Evolutionary conservation across 1,284 basidiomycete species (phyloP), one percentile per base, ranked within the genome.

Genomic region (Mycosarcoma maydis): DNA sequence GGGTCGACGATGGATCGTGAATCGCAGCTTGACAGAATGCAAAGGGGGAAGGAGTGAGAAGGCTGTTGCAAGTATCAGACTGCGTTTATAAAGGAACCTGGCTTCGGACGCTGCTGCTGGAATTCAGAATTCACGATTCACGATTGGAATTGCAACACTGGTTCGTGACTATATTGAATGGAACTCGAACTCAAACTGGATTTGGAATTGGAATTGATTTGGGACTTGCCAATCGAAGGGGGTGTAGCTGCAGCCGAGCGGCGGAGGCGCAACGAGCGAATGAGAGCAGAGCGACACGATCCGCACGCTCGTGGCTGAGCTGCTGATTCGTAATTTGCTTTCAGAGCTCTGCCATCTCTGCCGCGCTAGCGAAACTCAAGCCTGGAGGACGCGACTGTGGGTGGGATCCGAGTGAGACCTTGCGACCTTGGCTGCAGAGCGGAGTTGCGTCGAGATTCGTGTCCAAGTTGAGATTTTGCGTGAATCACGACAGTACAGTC

Each of bases 171-270:
- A n/a, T n/a, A 13, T 6, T 29, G 13, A 13, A 6, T 34, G 33
- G 33, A 20, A 20, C 41, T 29, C 8, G 41, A 29, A 19, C 27
- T 30, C 27, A 29, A 30, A 19, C 20, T 34, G 33, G 16, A 14
- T 11, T 22, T 29, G 8, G 17, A 24, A 20, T n/a, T 27, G 39
- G 24, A 27, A 27, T 27, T 29, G 33, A n/a, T 14, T 11, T 37
- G 36, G 36, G 17, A 20, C 19, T 19, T 20, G 32, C 10, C 10
- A 7, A 37, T 19, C 17, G 34, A 37, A 37, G 13, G 19, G 34
- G 13, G 34, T 23, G 32, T 42, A 23, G 56, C 41, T 59, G 56
- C 56, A 59, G 49, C 56, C 39, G 56, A 43, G 56, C 43, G 56
- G 48, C 56, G 40, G 38, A 40, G 39, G 43, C 56, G 36, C 41